Conservation (phyloP, 176 grass and related monocot genomes). For the Metroxylon sagu region DNA sequence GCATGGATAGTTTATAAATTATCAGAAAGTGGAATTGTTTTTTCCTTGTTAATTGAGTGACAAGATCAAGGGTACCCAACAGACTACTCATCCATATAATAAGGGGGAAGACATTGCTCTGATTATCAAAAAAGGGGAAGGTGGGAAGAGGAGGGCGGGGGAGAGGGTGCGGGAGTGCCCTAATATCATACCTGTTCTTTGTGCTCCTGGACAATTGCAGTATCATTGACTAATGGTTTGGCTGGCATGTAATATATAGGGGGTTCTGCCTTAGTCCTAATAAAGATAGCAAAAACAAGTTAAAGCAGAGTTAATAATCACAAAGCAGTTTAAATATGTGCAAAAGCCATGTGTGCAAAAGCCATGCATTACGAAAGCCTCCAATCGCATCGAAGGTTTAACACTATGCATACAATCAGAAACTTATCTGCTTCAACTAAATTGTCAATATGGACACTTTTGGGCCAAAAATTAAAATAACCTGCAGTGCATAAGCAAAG, state of each 20-base stretch:
- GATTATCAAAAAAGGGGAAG: too few species aligned
- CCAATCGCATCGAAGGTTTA: conserved; percentile 31
- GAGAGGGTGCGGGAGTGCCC: neutral
- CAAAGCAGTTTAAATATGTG: neutral
- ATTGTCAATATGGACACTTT: conserved; percentile 99
- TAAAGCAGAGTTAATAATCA: too few species aligned
- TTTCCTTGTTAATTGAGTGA: too few species aligned
- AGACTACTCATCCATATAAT: too few species aligned
- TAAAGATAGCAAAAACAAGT: conserved; percentile 35
- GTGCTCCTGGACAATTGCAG: conserved; percentile 36
- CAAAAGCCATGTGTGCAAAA: neutral
- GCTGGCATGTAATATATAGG: conserved; percentile 83
- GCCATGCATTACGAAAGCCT: neutral
- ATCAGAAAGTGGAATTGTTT: too few species aligned
- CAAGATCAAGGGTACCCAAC: too few species aligned
- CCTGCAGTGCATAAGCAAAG: conserved; percentile 35
- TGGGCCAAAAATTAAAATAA: conserved; percentile 99
- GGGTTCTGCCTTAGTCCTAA: conserved; percentile 90
- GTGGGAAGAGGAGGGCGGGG: neutral
- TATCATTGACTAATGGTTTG: conserved; percentile 73
- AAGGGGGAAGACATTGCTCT: too few species aligned
- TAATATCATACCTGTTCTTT: conserved; percentile 52
- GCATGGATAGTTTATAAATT: too few species aligned
- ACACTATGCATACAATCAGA: conserved; percentile 60
- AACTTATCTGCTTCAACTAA: conserved; percentile 93